Base-by-base conservation (phyloP, 169 alveolate species). In the Plasmodium yoelii region DNA sequence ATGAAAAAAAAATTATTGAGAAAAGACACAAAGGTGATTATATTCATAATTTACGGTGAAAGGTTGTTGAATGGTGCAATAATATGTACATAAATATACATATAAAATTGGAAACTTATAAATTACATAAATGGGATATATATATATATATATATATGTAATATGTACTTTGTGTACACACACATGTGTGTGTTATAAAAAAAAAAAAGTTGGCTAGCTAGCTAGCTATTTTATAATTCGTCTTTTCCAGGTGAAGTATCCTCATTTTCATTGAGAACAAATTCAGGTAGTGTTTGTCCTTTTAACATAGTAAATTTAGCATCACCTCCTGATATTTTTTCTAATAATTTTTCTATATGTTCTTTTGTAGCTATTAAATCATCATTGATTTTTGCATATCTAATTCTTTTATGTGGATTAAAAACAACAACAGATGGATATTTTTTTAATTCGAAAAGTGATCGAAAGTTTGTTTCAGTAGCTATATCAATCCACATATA, bases 401-500 rank as follows among this genome's bases (percentile, higher is more conserved):
- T 65, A 26, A 95, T 93, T 73, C 94, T 92, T 88, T 94, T 94
- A 34, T 94, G 92, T 12, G 97, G 95, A 80, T 95, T 95, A 75
- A 95, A 92, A 18, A 95, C 91, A 64, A 93, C 97, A 34, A 93
- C 95, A 0, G 97, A 95, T n/a, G 98, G 98, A 9, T 92, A 80
- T 15, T 88, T 80, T 3, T 87, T 70, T 5, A 82, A 70, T 47
- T 86, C 90, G 55, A 96, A 94, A 12, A 95, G 93, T 9, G 94
- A 72, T 18, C 93, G 91, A 73, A 92, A 96, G 34, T 92, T 95
- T 18, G 55, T 74, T 77, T 96, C 98, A 15, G 88, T 88, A 12
- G 80, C 93, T 34, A 94, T 72, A 75, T 96, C 93, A 89, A 96
- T 94, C 97, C 97, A 96, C 97, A 96, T 95, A 94, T 95, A 96